These are phyloP conservation scores for Grosmannia huntii DNA, from an alignment of 2,329 filamentous ascomycete species.

Conservation along the genomic window DNA sequence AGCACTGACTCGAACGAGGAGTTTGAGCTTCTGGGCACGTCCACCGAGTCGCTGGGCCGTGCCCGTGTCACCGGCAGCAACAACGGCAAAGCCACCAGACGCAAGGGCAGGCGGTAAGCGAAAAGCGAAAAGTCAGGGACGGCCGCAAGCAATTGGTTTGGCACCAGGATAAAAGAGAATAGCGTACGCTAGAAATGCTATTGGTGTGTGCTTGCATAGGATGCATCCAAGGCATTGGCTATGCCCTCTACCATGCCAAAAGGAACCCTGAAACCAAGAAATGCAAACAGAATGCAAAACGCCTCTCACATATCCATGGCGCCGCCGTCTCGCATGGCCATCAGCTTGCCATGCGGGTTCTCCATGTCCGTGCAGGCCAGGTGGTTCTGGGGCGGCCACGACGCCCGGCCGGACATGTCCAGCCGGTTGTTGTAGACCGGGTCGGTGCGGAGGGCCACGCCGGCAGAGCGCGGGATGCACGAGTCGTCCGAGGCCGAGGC, in stretches of 20 bases:
- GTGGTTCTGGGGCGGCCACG: constrained; percentile 33
- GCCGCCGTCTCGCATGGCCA: constrained; percentile 13
- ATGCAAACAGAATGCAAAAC: background rate
- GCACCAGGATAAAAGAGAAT: too few relatives aligned
- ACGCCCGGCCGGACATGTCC: constrained; percentile 15
- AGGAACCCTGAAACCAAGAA: background rate
- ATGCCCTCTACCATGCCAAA: too few relatives aligned
- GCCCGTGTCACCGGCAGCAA: constrained; percentile 27
- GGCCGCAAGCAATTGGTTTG: too few relatives aligned
- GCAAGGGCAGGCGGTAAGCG: constrained; percentile 23
- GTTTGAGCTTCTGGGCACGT: constrained; percentile 52
- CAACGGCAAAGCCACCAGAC: constrained; percentile 34
- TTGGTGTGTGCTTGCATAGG: too few relatives aligned
- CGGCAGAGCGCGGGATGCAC: constrained; percentile 19
- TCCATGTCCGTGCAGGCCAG: constrained; percentile 54
- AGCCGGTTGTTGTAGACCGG: constrained; percentile 47
- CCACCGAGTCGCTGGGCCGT: constrained; percentile 37
- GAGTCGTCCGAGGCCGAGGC: constrained; percentile 8
- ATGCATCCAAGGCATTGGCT: background rate
- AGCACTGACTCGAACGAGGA: constrained; percentile 46
- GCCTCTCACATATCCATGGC: constrained; percentile 10
- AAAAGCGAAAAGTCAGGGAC: too few relatives aligned
- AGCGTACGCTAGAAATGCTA: too few relatives aligned
- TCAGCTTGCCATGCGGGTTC: constrained; percentile 51
- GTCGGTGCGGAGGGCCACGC: constrained; percentile 40